A percentile compares a stretch with the other conserved stretches of the same genome.
phyloP scores from a whole-genome alignment of 2,329 filamentous ascomycete genomes.

The Arthrobotrys sphaeroides region DNA sequence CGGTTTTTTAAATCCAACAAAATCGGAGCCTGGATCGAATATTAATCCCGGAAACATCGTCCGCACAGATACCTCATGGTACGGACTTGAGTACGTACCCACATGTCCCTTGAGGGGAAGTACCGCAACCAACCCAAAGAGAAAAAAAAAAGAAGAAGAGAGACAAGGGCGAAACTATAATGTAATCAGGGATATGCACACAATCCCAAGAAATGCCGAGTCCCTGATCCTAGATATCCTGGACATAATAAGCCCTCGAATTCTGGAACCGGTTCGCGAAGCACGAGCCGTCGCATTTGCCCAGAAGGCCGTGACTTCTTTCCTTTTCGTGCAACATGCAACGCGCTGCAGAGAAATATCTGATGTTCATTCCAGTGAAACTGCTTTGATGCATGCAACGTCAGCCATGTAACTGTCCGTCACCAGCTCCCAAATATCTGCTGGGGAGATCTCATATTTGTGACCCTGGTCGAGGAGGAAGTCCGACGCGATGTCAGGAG shows the following conservation, averaged over 20 bases:
- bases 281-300: conserved; percentile 1
- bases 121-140: background rate
- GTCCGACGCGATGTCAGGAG: background rate
- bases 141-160: background rate
- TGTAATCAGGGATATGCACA: conserved; percentile 1
- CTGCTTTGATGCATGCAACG: conserved; percentile 34
- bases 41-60: background rate
- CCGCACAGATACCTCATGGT: background rate
- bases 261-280: conserved; percentile 14
- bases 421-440: background rate
- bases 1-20: conserved; percentile 1
- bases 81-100: conserved; percentile 8
- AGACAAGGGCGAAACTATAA: background rate
- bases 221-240: conserved; percentile 3
- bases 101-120: conserved; percentile 4
- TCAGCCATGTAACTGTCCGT: conserved; percentile 32
- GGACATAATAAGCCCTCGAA: background rate
- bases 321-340: conserved; percentile 38
- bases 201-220: conserved; percentile 11
- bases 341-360: conserved; percentile 16
- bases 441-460: background rate
- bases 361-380: conserved; percentile 28
- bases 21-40: background rate
- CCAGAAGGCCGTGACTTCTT: background rate
- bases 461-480: background rate